Evolutionary conservation across 1,284 basidiomycete genomes (phyloP).

Genomic region (Schizophyllum commune): DNA sequence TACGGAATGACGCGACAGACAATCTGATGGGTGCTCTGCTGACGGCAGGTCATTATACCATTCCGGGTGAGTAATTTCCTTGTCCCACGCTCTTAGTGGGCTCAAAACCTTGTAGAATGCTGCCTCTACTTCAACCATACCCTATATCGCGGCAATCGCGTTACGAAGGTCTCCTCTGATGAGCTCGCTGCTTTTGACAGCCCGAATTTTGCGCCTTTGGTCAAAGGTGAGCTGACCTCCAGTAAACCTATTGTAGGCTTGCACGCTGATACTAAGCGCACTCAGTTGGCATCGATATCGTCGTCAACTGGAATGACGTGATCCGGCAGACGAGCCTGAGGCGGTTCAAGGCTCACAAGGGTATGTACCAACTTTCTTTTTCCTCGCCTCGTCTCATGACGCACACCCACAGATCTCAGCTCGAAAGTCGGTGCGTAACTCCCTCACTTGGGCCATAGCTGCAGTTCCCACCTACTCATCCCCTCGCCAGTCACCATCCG

Average conservation of each 20-base stretch:
- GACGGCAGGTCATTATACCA: constrained; percentile 84
- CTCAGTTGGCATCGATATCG: constrained; percentile 89
- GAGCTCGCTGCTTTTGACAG: constrained; percentile 84
- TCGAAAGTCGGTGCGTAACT: constrained; percentile 60
- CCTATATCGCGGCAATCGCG: constrained; percentile 81
- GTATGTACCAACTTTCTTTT: constrained; percentile 24
- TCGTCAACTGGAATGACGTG: constrained; percentile 81
- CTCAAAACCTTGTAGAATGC: constrained; percentile 37
- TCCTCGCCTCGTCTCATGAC: constrained; percentile 1
- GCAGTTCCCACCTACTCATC: neutral
- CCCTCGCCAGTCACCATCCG: constrained; percentile 55
- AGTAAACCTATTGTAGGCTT: neutral
- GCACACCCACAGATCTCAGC: constrained; percentile 49
- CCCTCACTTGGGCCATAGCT: neutral
- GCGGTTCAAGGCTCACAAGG: constrained; percentile 76
- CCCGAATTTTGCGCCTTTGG: constrained; percentile 80
- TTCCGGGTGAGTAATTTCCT: constrained; percentile 54
- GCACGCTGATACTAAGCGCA: no score
- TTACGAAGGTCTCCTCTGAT: constrained; percentile 80
- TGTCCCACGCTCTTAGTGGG: no score
- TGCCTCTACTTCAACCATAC: constrained; percentile 86
- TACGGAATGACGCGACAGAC: constrained; percentile 86
- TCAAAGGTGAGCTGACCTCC: constrained; percentile 49
- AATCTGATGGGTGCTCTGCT: constrained; percentile 84
- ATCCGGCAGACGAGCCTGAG: constrained; percentile 70